Conservation (phyloP, 176 grass and related monocot species). For the Lolium perenne region DNA sequence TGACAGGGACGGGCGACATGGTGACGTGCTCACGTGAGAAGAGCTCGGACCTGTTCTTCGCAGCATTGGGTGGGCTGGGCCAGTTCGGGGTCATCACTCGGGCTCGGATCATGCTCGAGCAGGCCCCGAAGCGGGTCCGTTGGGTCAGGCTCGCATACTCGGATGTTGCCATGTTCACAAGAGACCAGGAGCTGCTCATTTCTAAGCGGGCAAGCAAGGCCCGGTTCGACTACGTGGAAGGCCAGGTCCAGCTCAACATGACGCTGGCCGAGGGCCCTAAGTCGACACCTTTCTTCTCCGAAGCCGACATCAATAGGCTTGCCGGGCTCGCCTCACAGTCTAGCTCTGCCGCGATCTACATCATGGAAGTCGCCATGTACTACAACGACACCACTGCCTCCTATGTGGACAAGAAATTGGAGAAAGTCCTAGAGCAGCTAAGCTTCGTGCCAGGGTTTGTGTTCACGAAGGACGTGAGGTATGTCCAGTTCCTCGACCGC, state of each 20-base stretch:
- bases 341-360: constrained; percentile 33
- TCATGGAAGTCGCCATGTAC: constrained; percentile 61
- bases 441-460: constrained; percentile 45
- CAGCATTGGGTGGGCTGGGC: constrained; percentile 57
- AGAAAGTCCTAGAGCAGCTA: constrained; percentile 34
- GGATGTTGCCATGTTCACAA: constrained; percentile 40
- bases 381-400: background rate
- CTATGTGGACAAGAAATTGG: constrained; percentile 41
- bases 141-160: constrained; percentile 72
- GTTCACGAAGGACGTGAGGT: constrained; percentile 51
- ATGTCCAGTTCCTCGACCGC: constrained; percentile 58
- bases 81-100: constrained; percentile 73
- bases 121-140: constrained; percentile 38
- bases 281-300: constrained; percentile 63
- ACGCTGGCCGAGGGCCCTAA: constrained; percentile 14
- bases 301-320: constrained; percentile 36
- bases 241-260: constrained; percentile 54
- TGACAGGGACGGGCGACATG: constrained; percentile 66
- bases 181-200: constrained; percentile 60
- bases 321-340: constrained; percentile 20
- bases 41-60: constrained; percentile 66
- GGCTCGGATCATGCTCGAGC: constrained; percentile 54
- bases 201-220: background rate
- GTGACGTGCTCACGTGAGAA: constrained; percentile 57
- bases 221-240: constrained; percentile 68